Evolutionary conservation across 2,329 filamentous ascomycete genomes (phyloP).

Genomic region (Keithomyces neogunnii): DNA sequence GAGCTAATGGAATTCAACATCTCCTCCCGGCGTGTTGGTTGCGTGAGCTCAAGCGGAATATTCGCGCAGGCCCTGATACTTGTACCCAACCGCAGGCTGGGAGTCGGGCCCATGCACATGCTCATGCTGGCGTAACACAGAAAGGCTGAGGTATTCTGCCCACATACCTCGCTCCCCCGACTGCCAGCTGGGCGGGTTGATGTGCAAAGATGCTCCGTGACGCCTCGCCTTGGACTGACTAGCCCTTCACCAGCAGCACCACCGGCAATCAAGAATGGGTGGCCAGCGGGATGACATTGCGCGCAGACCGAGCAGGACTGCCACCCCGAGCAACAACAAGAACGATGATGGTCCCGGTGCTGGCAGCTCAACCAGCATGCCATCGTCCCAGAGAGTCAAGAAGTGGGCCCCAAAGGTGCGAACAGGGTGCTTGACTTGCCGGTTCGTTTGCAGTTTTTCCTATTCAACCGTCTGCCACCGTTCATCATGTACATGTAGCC

Average conservation of each 20-base stretch:
- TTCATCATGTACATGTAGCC: background rate
- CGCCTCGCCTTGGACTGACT: no score
- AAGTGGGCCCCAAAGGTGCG: constrained; percentile 6
- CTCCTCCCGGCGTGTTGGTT: no score
- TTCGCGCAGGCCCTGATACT: no score
- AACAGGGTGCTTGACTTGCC: constrained; percentile 4
- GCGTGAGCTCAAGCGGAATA: no score
- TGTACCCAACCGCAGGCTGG: no score
- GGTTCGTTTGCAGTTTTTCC: constrained; percentile 1
- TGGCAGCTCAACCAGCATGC: background rate
- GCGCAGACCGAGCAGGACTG: constrained; percentile 1
- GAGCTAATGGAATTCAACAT: no score
- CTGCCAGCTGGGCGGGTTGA: no score
- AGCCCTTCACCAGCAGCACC: background rate
- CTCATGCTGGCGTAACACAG: no score
- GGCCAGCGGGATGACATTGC: background rate
- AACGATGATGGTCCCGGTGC: background rate
- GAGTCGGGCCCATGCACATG: no score
- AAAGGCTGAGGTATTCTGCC: no score
- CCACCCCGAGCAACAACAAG: background rate
- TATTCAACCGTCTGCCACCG: background rate
- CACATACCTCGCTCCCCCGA: no score
- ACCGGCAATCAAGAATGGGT: background rate
- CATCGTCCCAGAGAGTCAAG: constrained; percentile 3
- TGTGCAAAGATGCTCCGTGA: no score